Percentiles rank a stretch among this genome's conserved stretches.
Conservation (phyloP, 768 basidiomycete genomes). For the Mycena crocata region DNA sequence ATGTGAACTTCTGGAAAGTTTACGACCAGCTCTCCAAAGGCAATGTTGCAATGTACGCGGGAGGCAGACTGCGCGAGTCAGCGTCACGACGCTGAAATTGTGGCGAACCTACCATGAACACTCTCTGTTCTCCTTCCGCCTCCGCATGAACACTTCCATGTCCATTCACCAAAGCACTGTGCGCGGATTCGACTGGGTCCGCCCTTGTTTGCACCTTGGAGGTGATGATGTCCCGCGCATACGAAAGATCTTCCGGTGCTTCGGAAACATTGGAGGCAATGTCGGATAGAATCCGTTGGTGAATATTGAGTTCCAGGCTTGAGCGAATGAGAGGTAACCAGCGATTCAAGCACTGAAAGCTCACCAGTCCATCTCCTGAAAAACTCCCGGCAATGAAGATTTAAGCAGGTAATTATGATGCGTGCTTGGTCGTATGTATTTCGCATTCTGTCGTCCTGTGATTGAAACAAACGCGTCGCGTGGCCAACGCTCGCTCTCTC, state of each 20-base stretch:
- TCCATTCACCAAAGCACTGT: constrained; percentile 28
- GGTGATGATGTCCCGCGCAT: constrained; percentile 67
- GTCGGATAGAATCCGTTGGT: constrained; percentile 79
- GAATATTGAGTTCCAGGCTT: constrained; percentile 84
- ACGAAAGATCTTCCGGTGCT: constrained; percentile 57
- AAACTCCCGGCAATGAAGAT: neutral
- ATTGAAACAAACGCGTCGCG: constrained; percentile 35
- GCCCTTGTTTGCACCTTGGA: constrained; percentile 66
- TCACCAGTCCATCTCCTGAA: constrained; percentile 61
- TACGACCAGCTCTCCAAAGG: constrained; percentile 82
- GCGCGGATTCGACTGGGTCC: constrained; percentile 37
- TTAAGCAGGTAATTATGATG: neutral
- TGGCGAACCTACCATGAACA: constrained; percentile 67
- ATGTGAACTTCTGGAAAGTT: constrained; percentile 70
- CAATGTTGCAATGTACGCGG: constrained; percentile 82
- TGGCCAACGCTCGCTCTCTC: too few relatives aligned
- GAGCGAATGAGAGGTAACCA: constrained; percentile 2
- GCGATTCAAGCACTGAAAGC: constrained; percentile 34
- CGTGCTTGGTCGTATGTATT: too few relatives aligned
- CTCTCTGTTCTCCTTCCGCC: constrained; percentile 46
- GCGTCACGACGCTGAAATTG: constrained; percentile 13
- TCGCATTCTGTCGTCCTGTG: constrained; percentile 4
- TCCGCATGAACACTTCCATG: constrained; percentile 38
- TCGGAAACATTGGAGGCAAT: constrained; percentile 71
- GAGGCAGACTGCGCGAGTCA: constrained; percentile 70